Conservation (phyloP, 179 eudicot genomes). For the Camellia oleifera region DNA sequence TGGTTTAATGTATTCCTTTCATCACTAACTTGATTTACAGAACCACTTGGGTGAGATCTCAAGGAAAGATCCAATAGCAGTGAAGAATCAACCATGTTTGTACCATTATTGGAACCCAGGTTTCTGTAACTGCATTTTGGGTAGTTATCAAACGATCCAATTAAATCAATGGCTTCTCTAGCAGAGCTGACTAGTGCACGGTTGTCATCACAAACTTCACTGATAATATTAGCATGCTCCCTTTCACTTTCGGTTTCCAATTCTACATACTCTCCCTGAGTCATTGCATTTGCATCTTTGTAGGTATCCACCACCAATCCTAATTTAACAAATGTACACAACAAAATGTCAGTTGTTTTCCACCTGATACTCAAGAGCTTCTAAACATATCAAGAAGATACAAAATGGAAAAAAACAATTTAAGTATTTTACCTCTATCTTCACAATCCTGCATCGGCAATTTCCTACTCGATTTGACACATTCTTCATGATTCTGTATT, state of each 20-base stretch:
- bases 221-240: constrained; percentile 22
- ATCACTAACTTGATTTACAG: constrained; percentile 30
- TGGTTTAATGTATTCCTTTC: constrained; percentile 34
- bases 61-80: constrained; percentile 45
- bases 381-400: not conserved
- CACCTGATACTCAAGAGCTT: not conserved
- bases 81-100: constrained; percentile 30
- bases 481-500: constrained; percentile 20
- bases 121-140: constrained; percentile 24
- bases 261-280: constrained; percentile 22
- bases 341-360: constrained; percentile 6
- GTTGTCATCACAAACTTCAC: constrained; percentile 26
- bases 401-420: not conserved
- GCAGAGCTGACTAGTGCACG: constrained; percentile 24
- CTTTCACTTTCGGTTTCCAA: constrained; percentile 21
- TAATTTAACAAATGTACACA: not conserved
- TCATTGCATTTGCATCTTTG: constrained; percentile 17
- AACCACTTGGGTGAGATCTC: constrained; percentile 38
- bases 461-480: constrained; percentile 28
- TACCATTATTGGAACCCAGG: constrained; percentile 27
- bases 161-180: constrained; percentile 72
- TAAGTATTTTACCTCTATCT: constrained; percentile 7
- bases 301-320: constrained; percentile 14
- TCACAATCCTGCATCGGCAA: constrained; percentile 20
- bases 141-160: constrained; percentile 55